Evolutionary conservation across 352 stramenopile genomes (phyloP).

Genomic region (Halophytophthora batemanensis): DNA sequence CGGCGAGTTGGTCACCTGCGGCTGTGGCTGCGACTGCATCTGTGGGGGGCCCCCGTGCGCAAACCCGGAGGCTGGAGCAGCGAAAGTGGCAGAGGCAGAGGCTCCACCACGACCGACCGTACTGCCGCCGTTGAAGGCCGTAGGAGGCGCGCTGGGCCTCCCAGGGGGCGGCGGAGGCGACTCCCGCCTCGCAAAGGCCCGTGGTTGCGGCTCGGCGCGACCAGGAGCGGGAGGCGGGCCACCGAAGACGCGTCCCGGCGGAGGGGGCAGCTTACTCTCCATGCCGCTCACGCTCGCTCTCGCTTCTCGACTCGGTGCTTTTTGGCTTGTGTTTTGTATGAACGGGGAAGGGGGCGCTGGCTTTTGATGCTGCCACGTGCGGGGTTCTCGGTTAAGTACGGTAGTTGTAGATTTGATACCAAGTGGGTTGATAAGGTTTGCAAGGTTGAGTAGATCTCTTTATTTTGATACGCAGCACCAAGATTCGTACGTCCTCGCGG

Average conservation of each 20-base stretch:
- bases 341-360: too few relatives aligned
- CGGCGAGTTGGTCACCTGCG: constrained; percentile 8
- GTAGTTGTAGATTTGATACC: too few relatives aligned
- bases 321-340: too few relatives aligned
- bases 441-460: too few relatives aligned
- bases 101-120: background rate
- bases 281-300: constrained; percentile 8
- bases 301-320: too few relatives aligned
- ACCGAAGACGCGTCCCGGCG: constrained; percentile 15
- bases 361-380: too few relatives aligned
- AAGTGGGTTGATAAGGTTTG: too few relatives aligned
- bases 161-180: constrained; percentile 1
- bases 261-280: constrained; percentile 25
- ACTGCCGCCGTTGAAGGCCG: constrained; percentile 6
- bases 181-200: constrained; percentile 8
- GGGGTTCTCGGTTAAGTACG: too few relatives aligned
- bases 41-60: background rate
- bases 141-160: background rate
- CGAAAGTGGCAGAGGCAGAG: background rate
- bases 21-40: background rate
- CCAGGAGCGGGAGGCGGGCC: constrained; percentile 4
- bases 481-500: too few relatives aligned
- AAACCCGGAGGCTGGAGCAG: background rate
- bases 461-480: too few relatives aligned
- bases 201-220: constrained; percentile 3